phyloP scores from a whole-genome alignment of 2,329 filamentous ascomycete species.

The Fusarium nelsonii region DNA sequence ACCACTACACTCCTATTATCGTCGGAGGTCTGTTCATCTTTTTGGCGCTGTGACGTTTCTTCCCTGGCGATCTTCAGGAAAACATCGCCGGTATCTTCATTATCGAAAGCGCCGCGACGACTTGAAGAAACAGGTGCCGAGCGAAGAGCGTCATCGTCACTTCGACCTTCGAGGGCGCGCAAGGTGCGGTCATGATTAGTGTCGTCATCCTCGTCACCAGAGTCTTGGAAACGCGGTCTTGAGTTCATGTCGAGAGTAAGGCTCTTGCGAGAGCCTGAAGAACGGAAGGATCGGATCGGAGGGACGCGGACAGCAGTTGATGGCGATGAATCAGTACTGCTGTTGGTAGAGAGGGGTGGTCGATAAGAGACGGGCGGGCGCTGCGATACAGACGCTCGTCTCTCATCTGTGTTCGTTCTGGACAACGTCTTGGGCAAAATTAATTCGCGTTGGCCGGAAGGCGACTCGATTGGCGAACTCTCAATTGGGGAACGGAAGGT shows the following conservation, averaged over 20 bases:
- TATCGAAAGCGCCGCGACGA: slow-evolving; percentile 52
- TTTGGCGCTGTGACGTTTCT: slow-evolving; percentile 57
- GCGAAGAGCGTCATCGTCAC: slow-evolving; percentile 48
- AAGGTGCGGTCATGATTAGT: slow-evolving; percentile 63
- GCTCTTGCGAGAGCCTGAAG: slow-evolving; percentile 69
- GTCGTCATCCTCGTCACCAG: slow-evolving; percentile 58
- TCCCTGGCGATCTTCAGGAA: slow-evolving; percentile 71
- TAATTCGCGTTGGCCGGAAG: slow-evolving; percentile 61
- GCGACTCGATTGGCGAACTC: slow-evolving; percentile 41
- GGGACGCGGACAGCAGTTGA: slow-evolving; percentile 59
- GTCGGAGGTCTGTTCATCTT: slow-evolving; percentile 52
- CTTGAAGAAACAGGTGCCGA: slow-evolving; percentile 58
- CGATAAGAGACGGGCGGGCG: slow-evolving; percentile 66
- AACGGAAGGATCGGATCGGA: slow-evolving; percentile 68
- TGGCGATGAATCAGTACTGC: slow-evolving; percentile 50
- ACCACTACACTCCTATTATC: slow-evolving; percentile 59
- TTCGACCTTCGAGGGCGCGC: slow-evolving; percentile 63
- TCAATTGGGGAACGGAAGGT: slow-evolving; percentile 40
- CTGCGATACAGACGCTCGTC: slow-evolving; percentile 55
- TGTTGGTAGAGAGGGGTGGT: slow-evolving; percentile 51
- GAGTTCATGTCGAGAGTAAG: slow-evolving; percentile 66
- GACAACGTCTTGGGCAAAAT: slow-evolving; percentile 60
- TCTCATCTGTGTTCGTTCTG: slow-evolving; percentile 61
- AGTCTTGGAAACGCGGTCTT: slow-evolving; percentile 59
- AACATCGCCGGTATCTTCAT: slow-evolving; percentile 69